A percentile compares a stretch with the other conserved stretches of the same genome.
Conservation (phyloP, 495 filamentous ascomycete genomes). For the Aspergillus ellipticus region DNA sequence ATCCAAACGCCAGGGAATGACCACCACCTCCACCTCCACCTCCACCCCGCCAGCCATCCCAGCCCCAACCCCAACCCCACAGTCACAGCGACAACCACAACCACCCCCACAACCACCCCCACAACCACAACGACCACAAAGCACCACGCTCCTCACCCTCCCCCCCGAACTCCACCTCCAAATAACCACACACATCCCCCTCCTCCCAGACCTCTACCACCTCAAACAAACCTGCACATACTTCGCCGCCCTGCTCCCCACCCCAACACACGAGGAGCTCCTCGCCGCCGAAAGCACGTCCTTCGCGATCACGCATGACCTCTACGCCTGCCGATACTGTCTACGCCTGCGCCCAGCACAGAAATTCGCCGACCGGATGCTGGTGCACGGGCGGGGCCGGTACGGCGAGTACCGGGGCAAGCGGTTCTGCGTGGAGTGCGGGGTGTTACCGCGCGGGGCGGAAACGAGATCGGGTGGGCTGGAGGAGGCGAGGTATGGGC, state of each 20-base stretch:
- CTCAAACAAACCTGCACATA: conserved; percentile 46
- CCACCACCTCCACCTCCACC: not conserved
- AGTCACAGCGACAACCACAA: conserved; percentile 44
- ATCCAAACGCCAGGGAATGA: too few relatives aligned
- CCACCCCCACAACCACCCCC: conserved; percentile 41
- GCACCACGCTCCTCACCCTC: conserved; percentile 24
- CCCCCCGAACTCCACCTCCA: conserved; percentile 56
- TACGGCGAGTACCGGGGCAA: conserved; percentile 20
- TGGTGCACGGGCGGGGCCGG: conserved; percentile 21
- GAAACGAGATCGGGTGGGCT: conserved; percentile 5
- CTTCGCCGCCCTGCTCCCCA: conserved; percentile 23
- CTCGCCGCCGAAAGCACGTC: conserved; percentile 23
- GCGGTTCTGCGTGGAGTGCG: conserved; percentile 39
- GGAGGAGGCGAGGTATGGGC: conserved; percentile 30
- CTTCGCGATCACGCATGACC: conserved; percentile 21
- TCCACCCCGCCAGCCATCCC: not conserved
- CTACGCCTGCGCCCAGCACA: conserved; percentile 26
- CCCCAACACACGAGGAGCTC: conserved; percentile 24
- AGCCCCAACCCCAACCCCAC: not conserved
- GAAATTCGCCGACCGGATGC: conserved; percentile 32
- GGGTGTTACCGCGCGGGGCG: conserved; percentile 21
- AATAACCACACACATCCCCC: conserved; percentile 51
- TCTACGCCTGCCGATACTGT: conserved; percentile 40
- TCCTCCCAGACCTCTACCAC: conserved; percentile 52
- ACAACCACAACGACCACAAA: not conserved